Conservation (phyloP, 768 basidiomycete genomes). For the Trametes gibbosa region DNA sequence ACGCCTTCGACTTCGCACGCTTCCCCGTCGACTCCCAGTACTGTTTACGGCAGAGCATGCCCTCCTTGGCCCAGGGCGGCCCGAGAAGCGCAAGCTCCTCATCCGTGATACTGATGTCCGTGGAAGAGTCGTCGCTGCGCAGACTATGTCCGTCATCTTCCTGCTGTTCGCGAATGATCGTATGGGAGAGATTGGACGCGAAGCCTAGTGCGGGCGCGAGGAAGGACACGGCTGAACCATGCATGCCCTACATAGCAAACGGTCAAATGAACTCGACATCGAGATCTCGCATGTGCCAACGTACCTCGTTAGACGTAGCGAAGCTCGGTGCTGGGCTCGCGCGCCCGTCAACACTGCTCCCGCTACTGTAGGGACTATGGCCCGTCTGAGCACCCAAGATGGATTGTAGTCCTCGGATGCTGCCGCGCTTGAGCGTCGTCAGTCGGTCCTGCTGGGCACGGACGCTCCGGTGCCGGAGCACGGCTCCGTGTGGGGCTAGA, state of each 20-base stretch:
- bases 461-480: slow-evolving; percentile 67
- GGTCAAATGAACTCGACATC: background rate
- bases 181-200: slow-evolving; percentile 92
- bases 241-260: slow-evolving; percentile 42
- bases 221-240: slow-evolving; percentile 66
- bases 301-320: slow-evolving; percentile 83
- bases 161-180: slow-evolving; percentile 92
- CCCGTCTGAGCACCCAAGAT: slow-evolving; percentile 65
- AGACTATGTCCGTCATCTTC: slow-evolving; percentile 84
- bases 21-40: slow-evolving; percentile 88
- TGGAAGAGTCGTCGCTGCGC: slow-evolving; percentile 62
- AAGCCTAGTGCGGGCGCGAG: slow-evolving; percentile 90
- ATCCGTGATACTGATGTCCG: slow-evolving; percentile 84
- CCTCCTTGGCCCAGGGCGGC: slow-evolving; percentile 99
- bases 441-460: slow-evolving; percentile 68
- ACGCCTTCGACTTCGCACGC: slow-evolving; percentile 82
- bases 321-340: slow-evolving; percentile 95
- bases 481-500: slow-evolving; percentile 47
- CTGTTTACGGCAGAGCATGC: slow-evolving; percentile 91
- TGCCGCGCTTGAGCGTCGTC: slow-evolving; percentile 81
- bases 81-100: slow-evolving; percentile 95
- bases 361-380: slow-evolving; percentile 82
- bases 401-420: slow-evolving; percentile 84
- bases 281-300: slow-evolving; percentile 9
- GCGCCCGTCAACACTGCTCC: slow-evolving; percentile 80